Percentiles rank a stretch among this genome's conserved stretches.
Evolutionary conservation across 2,329 filamentous ascomycete species (phyloP).

Genomic region (Nectriaceae sp.): DNA sequence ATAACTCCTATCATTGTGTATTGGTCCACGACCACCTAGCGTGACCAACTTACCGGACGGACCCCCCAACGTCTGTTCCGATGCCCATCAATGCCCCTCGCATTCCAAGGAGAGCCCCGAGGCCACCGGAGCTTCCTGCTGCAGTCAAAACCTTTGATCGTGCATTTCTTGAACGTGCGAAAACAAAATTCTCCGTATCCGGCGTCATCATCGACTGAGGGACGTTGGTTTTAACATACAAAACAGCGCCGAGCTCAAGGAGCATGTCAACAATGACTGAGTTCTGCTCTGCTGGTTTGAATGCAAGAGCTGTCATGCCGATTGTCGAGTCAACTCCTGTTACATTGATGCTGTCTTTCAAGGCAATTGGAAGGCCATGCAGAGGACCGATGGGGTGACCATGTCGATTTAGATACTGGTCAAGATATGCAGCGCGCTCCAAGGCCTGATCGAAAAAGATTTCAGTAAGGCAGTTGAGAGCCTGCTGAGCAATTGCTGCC

Average conservation of each 20-base stretch:
- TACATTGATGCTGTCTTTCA: slow-evolving; percentile 61
- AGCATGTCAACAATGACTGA: slow-evolving; percentile 60
- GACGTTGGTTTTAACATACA: slow-evolving; percentile 71
- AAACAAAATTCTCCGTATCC: slow-evolving; percentile 12
- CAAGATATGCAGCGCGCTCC: slow-evolving; percentile 43
- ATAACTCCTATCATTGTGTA: too few relatives aligned
- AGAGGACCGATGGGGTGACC: slow-evolving; percentile 56
- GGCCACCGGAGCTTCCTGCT: slow-evolving; percentile 11
- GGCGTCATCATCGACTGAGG: slow-evolving; percentile 44
- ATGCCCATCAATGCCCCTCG: slow-evolving; percentile 8
- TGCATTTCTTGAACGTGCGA: slow-evolving; percentile 11
- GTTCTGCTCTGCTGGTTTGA: slow-evolving; percentile 55
- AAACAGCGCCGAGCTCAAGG: slow-evolving; percentile 59
- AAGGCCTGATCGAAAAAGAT: slow-evolving; percentile 53
- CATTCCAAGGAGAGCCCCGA: slow-evolving; percentile 6
- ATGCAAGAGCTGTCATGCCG: slow-evolving; percentile 58
- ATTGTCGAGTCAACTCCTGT: slow-evolving; percentile 52
- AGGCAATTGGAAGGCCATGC: slow-evolving; percentile 58
- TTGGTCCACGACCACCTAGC: too few relatives aligned
- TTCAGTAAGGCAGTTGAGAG: slow-evolving; percentile 46
- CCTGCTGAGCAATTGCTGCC: slow-evolving; percentile 30
- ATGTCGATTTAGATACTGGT: slow-evolving; percentile 40
- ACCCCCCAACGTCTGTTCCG: slow-evolving; percentile 13
- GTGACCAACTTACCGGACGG: too few relatives aligned
- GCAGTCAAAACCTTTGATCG: slow-evolving; percentile 10